These are phyloP conservation scores for Yamadazyma kitorensis DNA, from an alignment of 805 yeast genomes.

Conservation along the genomic window DNA sequence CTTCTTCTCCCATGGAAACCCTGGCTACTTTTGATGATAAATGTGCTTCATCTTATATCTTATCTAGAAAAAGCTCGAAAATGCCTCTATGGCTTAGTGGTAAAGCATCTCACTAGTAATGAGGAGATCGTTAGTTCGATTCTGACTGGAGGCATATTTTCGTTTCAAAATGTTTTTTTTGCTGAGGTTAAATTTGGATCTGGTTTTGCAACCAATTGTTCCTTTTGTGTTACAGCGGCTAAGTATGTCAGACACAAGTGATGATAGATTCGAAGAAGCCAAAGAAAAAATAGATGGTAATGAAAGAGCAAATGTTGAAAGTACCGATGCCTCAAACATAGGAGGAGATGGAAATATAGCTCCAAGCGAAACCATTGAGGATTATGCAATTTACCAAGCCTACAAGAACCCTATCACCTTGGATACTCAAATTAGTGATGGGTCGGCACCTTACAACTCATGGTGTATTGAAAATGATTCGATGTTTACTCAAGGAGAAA, in stretches of 20 bases:
- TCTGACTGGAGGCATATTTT: conserved; percentile 20
- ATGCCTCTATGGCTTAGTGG: conserved; percentile 24
- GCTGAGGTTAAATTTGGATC: neutral
- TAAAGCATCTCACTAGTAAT: conserved; percentile 26
- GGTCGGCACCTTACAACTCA: conserved; percentile 11
- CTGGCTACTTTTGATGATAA: too few species aligned
- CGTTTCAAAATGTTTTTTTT: conserved; percentile 1
- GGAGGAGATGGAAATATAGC: too few species aligned
- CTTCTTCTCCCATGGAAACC: too few species aligned
- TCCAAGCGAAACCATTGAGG: neutral
- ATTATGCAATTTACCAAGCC: conserved; percentile 7
- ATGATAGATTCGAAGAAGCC: conserved; percentile 4
- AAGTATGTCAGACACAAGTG: conserved; percentile 2
- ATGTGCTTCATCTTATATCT: too few species aligned
- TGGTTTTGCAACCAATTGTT: neutral
- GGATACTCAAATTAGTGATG: neutral
- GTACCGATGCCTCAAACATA: neutral
- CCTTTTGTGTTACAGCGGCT: conserved; percentile 6
- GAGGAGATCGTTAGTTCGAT: conserved; percentile 25
- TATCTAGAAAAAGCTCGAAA: too few species aligned
- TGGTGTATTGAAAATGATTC: conserved; percentile 29
- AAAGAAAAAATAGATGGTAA: neutral
- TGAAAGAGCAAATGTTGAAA: too few species aligned
- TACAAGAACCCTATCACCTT: conserved; percentile 6
- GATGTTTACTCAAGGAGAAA: conserved; percentile 40